Percentiles rank a stretch among this genome's conserved stretches.
Evolutionary conservation across 345 rosid species (phyloP).

Genomic region (Lenwebbia sp.): DNA sequence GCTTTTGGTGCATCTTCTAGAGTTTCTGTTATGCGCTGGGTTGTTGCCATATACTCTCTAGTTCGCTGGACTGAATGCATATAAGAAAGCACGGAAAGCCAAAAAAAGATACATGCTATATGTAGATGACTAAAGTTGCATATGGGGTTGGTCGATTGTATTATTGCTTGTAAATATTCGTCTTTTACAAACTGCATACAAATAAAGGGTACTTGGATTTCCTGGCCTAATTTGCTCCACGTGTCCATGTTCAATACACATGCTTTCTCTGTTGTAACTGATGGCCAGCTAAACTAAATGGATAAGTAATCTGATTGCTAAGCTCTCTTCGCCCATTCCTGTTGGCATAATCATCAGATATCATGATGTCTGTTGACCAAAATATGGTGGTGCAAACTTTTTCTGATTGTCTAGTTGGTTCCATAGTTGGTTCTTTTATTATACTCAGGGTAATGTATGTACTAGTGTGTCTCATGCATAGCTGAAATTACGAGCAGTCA

Average conservation of each 20-base stretch:
- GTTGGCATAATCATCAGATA: neutral
- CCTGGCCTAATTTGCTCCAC: neutral
- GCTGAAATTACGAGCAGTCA: neutral
- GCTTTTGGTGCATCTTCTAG: neutral
- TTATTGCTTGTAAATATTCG: neutral
- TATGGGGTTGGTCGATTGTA: neutral
- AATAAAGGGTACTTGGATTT: neutral
- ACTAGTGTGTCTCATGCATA: neutral
- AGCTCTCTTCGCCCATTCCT: neutral
- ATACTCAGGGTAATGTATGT: neutral
- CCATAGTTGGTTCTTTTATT: neutral
- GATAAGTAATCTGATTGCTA: neutral
- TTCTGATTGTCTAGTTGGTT: neutral
- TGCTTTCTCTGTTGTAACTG: neutral
- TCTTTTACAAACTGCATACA: neutral
- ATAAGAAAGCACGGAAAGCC: neutral
- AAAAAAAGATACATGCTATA: neutral
- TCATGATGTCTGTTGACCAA: neutral
- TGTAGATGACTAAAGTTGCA: neutral
- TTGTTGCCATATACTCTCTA: neutral
- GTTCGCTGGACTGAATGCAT: neutral
- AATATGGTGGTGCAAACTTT: neutral
- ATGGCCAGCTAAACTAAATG: neutral
- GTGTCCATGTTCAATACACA: neutral
- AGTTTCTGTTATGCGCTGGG: neutral